Evolutionary conservation across 805 yeast species (phyloP), one percentile per base, ranked within the genome.

Genomic region (Candida palmyrensis): DNA sequence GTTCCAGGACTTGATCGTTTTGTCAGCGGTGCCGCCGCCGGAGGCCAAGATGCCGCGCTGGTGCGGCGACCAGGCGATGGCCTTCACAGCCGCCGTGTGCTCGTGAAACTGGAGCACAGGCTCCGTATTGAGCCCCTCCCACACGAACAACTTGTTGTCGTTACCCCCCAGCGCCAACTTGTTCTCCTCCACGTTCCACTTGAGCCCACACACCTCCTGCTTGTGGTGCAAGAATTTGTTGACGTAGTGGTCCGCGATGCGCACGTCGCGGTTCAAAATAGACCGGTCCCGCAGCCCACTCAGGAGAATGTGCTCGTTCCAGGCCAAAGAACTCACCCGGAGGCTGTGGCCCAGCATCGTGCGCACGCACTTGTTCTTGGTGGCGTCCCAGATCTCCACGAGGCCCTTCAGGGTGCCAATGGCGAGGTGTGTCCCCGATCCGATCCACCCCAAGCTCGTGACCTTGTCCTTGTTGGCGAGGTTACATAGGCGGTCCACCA

Each of bases 1-100:
- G 55, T 89, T 92, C 97, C 97, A 92, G 16, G 88, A 77, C 55
- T 89, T 85, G 45, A 92, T 82, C 25, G 80, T 73, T 37, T 90
- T 77, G 57, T 92, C 98, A 1, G 94, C 89, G 1, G 97, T 88
- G 23, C 98, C 98, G 13, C 98, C 98, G 11, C 98, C 98, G 2
- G 92, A 76, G 1, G 97, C 97, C 35, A 92, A 57, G 3, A 89
- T 71, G 1, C 97, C 97, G 35, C 97, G 67, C 53, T 87, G 96
- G 53, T 92, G 97, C 2, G 98, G 97, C 1, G 95, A 84, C 98
- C 98, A 92, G 2, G 95, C 85, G 33, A 92, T 72, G 0, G 97
- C 98, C 59, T 92, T 92, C 3, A 92, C 95, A 0, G 98, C 98
- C 1, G 97, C 97, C 12, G 75, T 77, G 55, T 92, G 97, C 42